These are phyloP conservation scores for Celoporthe dispersa DNA, from an alignment of 2,329 filamentous ascomycete species.

Conservation along the genomic window DNA sequence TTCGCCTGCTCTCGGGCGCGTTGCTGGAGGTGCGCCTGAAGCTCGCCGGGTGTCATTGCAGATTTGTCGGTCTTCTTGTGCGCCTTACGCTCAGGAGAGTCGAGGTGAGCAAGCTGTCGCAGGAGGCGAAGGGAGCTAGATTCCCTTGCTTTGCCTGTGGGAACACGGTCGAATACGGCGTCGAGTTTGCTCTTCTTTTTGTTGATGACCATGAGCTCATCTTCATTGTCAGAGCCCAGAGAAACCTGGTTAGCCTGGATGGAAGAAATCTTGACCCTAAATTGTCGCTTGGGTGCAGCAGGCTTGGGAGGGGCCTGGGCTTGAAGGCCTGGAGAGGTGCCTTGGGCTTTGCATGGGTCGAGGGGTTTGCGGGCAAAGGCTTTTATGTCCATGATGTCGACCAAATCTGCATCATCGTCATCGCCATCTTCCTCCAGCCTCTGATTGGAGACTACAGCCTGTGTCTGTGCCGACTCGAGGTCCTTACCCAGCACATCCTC, in stretches of 20 bases:
- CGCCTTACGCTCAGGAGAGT: constrained; percentile 62
- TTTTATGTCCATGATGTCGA: constrained; percentile 32
- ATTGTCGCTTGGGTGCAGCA: constrained; percentile 45
- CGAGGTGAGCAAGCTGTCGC: constrained; percentile 75
- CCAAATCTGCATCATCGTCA: constrained; percentile 41
- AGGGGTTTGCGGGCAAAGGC: constrained; percentile 29
- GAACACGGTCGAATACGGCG: constrained; percentile 72
- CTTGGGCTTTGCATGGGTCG: constrained; percentile 68
- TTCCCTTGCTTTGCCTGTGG: constrained; percentile 65
- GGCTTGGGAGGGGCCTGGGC: constrained; percentile 19
- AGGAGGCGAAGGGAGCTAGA: constrained; percentile 67
- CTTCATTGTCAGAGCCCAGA: constrained; percentile 53
- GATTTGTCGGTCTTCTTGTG: constrained; percentile 49
- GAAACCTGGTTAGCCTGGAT: constrained; percentile 44
- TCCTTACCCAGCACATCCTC: constrained; percentile 35
- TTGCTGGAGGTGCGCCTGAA: constrained; percentile 70
- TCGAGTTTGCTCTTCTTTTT: constrained; percentile 57
- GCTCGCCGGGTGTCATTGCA: constrained; percentile 69
- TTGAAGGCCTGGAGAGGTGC: constrained; percentile 38
- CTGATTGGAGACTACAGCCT: constrained; percentile 19
- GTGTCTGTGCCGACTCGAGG: constrained; percentile 10
- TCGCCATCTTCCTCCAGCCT: constrained; percentile 9
- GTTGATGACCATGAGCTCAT: constrained; percentile 66
- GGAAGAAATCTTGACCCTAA: constrained; percentile 55
- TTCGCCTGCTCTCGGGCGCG: constrained; percentile 81